Evolutionary conservation across 163 green algal species (phyloP).

Genomic region (Scenedesmus sp.): DNA sequence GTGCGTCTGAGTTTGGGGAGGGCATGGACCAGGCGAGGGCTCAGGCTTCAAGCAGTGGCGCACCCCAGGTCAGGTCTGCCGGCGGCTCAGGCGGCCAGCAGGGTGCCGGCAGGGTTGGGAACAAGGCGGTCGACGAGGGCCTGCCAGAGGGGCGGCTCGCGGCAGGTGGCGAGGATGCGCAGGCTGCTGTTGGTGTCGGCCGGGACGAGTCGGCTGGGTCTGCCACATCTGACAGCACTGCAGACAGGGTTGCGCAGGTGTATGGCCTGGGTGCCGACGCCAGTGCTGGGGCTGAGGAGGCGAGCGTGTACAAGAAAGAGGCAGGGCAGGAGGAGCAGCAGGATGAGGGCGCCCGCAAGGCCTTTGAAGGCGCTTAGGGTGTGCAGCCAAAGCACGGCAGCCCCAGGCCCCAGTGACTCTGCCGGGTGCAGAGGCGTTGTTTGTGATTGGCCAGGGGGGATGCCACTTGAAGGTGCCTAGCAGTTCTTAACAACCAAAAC

Average conservation of each 20-base stretch:
- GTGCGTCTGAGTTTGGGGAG: not conserved
- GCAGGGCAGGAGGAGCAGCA: not conserved
- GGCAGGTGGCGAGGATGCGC: slow-evolving; percentile 27
- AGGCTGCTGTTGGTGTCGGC: not conserved
- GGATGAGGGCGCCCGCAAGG: not conserved
- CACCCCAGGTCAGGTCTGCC: not conserved
- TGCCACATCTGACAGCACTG: slow-evolving; percentile 35
- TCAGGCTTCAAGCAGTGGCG: not conserved
- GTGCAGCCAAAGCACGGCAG: no score
- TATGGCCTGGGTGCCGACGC: slow-evolving; percentile 24
- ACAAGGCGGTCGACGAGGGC: not conserved
- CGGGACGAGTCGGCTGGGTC: not conserved
- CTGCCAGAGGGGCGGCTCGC: not conserved
- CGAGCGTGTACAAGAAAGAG: not conserved
- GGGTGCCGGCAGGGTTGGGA: not conserved
- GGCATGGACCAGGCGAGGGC: not conserved
- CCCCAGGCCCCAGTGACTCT: no score
- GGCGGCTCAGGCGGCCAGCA: not conserved
- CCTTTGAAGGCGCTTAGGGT: not conserved
- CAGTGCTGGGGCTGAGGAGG: slow-evolving; percentile 21
- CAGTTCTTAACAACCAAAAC: no score
- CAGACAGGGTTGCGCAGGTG: slow-evolving; percentile 29
- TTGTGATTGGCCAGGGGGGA: no score
- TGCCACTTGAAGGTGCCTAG: no score
- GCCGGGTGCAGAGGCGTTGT: no score